Evolutionary conservation across 2,329 filamentous ascomycete species (phyloP), one percentile per base, ranked within the genome.

Genomic region (Beauveria medogensis): DNA sequence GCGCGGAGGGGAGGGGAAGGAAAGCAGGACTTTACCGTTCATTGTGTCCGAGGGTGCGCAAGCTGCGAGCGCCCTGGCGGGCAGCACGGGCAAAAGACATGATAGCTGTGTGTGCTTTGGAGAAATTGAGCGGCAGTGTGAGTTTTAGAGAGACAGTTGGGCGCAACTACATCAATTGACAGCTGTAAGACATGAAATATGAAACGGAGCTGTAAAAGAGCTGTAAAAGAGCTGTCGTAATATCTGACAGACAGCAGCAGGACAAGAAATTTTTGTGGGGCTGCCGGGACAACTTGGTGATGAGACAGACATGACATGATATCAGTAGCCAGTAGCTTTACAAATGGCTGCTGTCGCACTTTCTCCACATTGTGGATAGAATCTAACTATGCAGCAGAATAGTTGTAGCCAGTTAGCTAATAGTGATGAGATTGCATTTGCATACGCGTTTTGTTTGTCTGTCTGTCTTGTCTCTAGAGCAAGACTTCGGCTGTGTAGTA

Each of bases 61-160:
- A 47, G 47, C 53, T 52, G 46, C 53, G 59, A 3, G 34, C 53
- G 5, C 40, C 59, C 9, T n/a, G 34, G 43, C 50, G n/a, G 9
- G 40, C 34, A 34, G 26, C 46, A 22, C 59, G 53, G 6, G 26
- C 18, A 10, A 61, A 57, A 16, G 44, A 28, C 59, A 61, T 61
- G 16, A 12, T 47, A 2, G 0, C 18, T 10, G 16, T 20, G 6
- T 6, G 30, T 10, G 12, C 2, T 40, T 41, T 8, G 9, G n/a
- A 30, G 16, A 18, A 5, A 34, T 12, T 34, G 30, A 34, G 10
- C 12, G 16, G 18, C 24, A 6, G 20, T 14, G n/a, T 20, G 40
- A 1, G n/a, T 26, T 16, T n/a, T 18, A 9, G 26, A 40, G 20
- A 5, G 14, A 56, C 12, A n/a, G 14, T 5, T 16, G 34, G 5